Conservation (phyloP, 371 early-diverging fungal genomes). For the Mortierella sp. region DNA sequence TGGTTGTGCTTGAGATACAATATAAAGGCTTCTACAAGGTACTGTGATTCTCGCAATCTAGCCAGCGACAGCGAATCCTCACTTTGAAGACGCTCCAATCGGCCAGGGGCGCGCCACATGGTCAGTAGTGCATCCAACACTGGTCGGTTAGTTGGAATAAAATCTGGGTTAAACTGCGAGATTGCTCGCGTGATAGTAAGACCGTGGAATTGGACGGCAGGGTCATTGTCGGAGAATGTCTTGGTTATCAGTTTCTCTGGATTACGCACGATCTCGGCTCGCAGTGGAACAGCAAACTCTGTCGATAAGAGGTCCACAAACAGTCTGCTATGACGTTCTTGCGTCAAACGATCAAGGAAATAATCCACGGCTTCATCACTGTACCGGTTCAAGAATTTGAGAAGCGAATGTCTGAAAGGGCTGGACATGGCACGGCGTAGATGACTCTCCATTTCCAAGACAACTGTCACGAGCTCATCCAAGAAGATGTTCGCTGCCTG, state of each 20-base stretch:
- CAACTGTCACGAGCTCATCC: slow-evolving; percentile 88
- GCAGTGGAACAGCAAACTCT: slow-evolving; percentile 76
- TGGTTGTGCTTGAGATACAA: slow-evolving; percentile 69
- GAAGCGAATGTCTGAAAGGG: slow-evolving; percentile 93
- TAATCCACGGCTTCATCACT: slow-evolving; percentile 86
- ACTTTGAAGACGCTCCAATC: slow-evolving; percentile 63
- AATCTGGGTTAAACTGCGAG: slow-evolving; percentile 62
- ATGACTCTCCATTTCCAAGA: slow-evolving; percentile 86
- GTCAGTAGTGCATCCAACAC: slow-evolving; percentile 64
- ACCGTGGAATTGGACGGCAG: slow-evolving; percentile 69
- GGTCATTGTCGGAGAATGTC: slow-evolving; percentile 59
- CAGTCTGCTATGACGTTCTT: slow-evolving; percentile 68
- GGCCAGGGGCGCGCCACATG: slow-evolving; percentile 69
- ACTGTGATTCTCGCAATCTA: slow-evolving; percentile 67
- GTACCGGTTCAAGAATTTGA: slow-evolving; percentile 92
- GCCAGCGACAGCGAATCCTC: slow-evolving; percentile 67
- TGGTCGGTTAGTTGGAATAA: slow-evolving; percentile 54
- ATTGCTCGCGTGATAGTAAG: slow-evolving; percentile 77
- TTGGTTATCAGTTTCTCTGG: slow-evolving; percentile 68
- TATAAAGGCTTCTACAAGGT: slow-evolving; percentile 80
- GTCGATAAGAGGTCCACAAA: slow-evolving; percentile 78
- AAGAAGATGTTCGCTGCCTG: slow-evolving; percentile 92
- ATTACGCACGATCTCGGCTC: slow-evolving; percentile 76
- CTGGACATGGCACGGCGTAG: slow-evolving; percentile 87
- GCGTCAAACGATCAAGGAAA: slow-evolving; percentile 82